Base-by-base conservation (phyloP, 495 filamentous ascomycete genomes). In the Oidiodendron maius region DNA sequence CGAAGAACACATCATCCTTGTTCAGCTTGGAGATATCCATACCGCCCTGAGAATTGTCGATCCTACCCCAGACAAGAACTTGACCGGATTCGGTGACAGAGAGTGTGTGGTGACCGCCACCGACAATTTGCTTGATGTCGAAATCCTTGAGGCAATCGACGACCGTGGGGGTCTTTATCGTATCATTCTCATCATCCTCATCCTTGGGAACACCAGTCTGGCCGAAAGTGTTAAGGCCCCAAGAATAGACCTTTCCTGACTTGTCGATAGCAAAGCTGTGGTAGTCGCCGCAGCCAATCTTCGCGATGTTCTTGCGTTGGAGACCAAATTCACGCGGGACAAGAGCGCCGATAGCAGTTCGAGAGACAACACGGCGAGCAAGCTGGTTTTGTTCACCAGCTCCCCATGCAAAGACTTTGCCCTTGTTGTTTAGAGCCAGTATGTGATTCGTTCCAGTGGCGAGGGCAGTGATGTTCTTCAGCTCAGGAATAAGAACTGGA, bases 181-280 rank as follows among this genome's bases (percentile, higher is more conserved):
- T 74, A 47, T 82, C 74, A 18, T 81, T 89, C 20, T 82, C 89
- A 16, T 81, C 88, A 40, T 78, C 76, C 11, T 79, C 75, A 11
- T 71, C 70, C 21, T 56, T 60, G 10, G 41, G 24, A 32, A 58
- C 30, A 37, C 87, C 93, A 9, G 83, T 87, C 64, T 91, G 82
- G 39, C 83, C 86, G 60, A 85, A 95, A 61, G 82, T 87, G 68
- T 96, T 97, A 28, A 89, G 66, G 4, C 91, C 91, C 89, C 90
- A 97, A 17, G 82, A 72, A 64, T 78, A 91, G 48, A 93, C 81
- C 24, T 82, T 74, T 26, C 78, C 82, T 32, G 82, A 75, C 16
- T 75, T 70, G 65, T 84, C 81, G 50, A 95, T 72, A 35, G 89
- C 87, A 55, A 96, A 87, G 51, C 71, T 78, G 65, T 89, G 83